Base-by-base conservation (phyloP, 495 filamentous ascomycete species). In the Penicillium verhagenii region DNA sequence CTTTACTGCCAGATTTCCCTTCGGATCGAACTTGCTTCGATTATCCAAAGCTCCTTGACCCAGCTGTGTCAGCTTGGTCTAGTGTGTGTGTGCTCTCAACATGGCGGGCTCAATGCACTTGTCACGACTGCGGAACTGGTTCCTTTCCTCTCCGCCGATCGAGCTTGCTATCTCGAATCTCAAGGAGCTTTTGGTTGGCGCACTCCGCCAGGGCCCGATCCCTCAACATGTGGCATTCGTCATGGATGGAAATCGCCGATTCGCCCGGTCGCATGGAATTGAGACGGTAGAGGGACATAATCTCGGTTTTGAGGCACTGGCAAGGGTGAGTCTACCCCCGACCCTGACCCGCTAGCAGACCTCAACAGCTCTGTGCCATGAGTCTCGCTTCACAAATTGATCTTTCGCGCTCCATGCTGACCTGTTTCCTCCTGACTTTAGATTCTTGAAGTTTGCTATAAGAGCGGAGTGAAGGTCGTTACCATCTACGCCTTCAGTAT, bases 401-500 rank as follows among this genome's bases (percentile, higher is more conserved):
- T 11, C 1, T 43, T 23, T 13, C 14, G n/a, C n/a, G n/a, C n/a
- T 7, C 11, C n/a, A 35, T 25, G 23, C 52, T 59, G 25, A 56
- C 44, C 6, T n/a, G 31, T 21, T 37, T 16, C 1, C 6, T 2
- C 31, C 21, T 6, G 9, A 16, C 23, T 31, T 24, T 64, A 92
- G 88, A 90, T 97, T 46, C 85, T 98, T 13, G 94, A 98, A 72
- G 89, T 98, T 26, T 97, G 95, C 79, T 98, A 97, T 75, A 94
- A 95, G 65, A 90, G 87, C 53, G 94, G 94, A 16, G 77, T 98
- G 25, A 88, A 92, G 69, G 91, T 95, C 4, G 94, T 98, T 13
- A 97, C 94, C 0, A 89, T 98, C 49, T 98, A 97, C 71, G 94
- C 94, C 4, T 98, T 98, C 78, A 94, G 89, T 62, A 96, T 97